Evolutionary conservation across 306 rosid species (phyloP), one percentile per base, ranked within the genome.

Genomic region (Cicer chorassanicum): DNA sequence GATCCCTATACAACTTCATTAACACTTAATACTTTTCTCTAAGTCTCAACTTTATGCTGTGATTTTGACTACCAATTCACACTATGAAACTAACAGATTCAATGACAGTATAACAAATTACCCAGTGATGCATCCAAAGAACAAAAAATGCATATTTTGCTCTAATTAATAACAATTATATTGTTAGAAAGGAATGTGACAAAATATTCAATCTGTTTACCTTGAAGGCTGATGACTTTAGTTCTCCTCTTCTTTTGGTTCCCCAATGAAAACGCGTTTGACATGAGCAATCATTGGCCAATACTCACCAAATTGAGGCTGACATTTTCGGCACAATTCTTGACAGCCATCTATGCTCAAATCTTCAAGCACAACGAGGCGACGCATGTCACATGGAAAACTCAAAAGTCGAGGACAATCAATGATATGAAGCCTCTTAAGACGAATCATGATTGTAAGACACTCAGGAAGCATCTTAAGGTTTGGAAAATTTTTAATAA

Each of bases 211-310:
- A 12, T 24, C 38, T 21, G 14, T 24, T 24, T 57, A 60, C 65
- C 64, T 57, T 57, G 15, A 29, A 10, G 7, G 9, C 0, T 5
- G 46, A 62, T n/a, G 44, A 7, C 19, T n/a, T n/a, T 2, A 39
- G 9, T 62, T 7, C 21, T 39, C 49, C 48, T 39, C n/a, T 39
- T 8, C 29, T n/a, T 4, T 63, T 63, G 83, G 24, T n/a, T 63
- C 49, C 40, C 48, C 68, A 15, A 63, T 63, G 34, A 39, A 63
- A 14, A 63, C 8, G 3, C 8, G 34, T 16, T 69, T 69, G 34
- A 69, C 19, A 40, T 50, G 74, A 69, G 61, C 7, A 49, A 69
- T 49, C 15, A 43, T n/a, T 14, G n/a, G 41, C 63, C 74, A 50
- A 2, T 50, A 69, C 15, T 34, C 62, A 39, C 18, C 65, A 7